Evolutionary conservation across 2,329 filamentous ascomycete genomes (phyloP).

Genomic region (Alternaria alternata): DNA sequence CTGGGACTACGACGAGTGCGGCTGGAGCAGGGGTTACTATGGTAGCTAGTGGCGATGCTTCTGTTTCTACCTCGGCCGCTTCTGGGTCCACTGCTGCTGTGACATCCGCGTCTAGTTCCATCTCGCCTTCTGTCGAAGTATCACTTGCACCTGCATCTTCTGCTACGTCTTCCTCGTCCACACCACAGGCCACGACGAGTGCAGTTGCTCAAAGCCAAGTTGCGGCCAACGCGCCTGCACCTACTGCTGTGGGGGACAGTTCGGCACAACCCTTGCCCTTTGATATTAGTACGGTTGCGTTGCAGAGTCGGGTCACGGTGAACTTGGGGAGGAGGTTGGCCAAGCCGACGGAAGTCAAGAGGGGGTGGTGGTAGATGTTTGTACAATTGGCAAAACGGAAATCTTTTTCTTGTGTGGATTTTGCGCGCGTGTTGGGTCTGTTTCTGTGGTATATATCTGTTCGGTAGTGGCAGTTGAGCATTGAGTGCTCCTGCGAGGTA

Average conservation of each 20-base stretch:
- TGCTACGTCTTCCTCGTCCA: neutral
- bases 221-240: conserved; percentile 19
- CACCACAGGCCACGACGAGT: conserved; percentile 16
- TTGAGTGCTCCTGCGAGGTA: conserved; percentile 21
- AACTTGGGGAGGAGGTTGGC: conserved; percentile 39
- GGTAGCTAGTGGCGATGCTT: conserved; percentile 21
- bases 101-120: neutral
- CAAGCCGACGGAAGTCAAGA: conserved; percentile 28
- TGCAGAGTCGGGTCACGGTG: conserved; percentile 49
- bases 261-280: conserved; percentile 37
- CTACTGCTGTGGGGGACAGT: conserved; percentile 17
- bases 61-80: neutral
- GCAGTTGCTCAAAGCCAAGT: conserved; percentile 36
- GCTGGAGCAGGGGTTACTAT: conserved; percentile 29
- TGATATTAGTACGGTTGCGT: conserved; percentile 43
- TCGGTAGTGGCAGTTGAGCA: conserved; percentile 11
- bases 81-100: neutral
- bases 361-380: conserved; percentile 14
- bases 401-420: neutral
- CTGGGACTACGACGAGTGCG: conserved; percentile 23
- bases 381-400: neutral
- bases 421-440: neutral
- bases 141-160: neutral
- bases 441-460: conserved; percentile 15
- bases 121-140: neutral